Conservation (phyloP, 768 basidiomycete genomes). For the Pisolithus albus region DNA sequence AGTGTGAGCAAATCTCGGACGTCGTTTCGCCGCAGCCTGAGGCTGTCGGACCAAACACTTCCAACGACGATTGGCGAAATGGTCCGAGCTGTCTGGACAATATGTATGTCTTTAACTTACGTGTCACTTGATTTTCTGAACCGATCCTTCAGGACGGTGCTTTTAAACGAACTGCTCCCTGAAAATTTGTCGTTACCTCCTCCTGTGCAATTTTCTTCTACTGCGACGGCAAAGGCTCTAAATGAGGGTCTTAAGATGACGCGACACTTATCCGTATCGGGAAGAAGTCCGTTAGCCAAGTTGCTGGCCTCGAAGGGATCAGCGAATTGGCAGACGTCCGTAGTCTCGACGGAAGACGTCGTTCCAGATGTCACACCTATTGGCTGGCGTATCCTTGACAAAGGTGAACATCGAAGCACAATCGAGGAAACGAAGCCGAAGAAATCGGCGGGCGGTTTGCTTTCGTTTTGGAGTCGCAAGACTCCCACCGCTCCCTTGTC, state of each 20-base stretch:
- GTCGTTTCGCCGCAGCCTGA: constrained; percentile 45
- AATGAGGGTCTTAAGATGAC: constrained; percentile 58
- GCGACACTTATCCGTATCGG: constrained; percentile 47
- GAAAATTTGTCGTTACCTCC: constrained; percentile 45
- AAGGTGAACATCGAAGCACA: constrained; percentile 31
- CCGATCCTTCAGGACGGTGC: constrained; percentile 30
- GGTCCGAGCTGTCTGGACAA: constrained; percentile 47
- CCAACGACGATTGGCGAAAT: constrained; percentile 31
- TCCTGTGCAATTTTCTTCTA: constrained; percentile 43
- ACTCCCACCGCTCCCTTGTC: constrained; percentile 17
- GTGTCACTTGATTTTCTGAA: constrained; percentile 3
- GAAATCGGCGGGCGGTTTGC: constrained; percentile 48
- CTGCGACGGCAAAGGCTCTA: constrained; percentile 52
- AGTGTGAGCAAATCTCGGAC: constrained; percentile 44
- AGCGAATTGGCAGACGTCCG: constrained; percentile 65
- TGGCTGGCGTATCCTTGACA: constrained; percentile 69
- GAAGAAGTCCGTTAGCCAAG: constrained; percentile 60
- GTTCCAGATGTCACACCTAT: constrained; percentile 48
- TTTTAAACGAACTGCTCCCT: constrained; percentile 42
- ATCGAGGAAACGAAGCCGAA: constrained; percentile 38
- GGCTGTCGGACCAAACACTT: constrained; percentile 11
- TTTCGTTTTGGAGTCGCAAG: constrained; percentile 66
- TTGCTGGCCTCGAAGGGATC: constrained; percentile 67
- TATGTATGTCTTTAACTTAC: constrained; percentile 41
- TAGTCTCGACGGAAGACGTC: constrained; percentile 47